Base-by-base conservation (phyloP, 441 rosid genomes). In the Flueggea neowawraea region DNA sequence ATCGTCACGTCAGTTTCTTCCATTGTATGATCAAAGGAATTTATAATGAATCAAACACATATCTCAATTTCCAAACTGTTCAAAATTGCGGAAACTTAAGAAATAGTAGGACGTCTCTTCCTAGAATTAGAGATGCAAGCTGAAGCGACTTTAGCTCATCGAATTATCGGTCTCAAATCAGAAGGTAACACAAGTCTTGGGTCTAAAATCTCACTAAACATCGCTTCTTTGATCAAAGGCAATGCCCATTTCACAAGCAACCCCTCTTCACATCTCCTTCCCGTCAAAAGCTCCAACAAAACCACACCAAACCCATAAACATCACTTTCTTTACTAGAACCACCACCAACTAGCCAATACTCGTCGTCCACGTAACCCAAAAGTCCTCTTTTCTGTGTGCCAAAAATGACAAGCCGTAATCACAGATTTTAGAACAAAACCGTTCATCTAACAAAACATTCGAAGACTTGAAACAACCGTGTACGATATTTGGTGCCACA, bases 291-390 rank as follows among this genome's bases (percentile, higher is more conserved):
- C 86, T 89, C 96, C 41, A 91, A 63, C 73, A 91, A 66, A 51
- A 89, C 82, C 72, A 91, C 88, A 39, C 98, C 98, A 64, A 76
- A 87, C 28, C 95, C 90, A 44, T 78, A 91, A 17, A 91, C 86
- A 55, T 89, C 98, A 15, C 87, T 82, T 69, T 79, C 95, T 67
- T 81, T 91, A 57, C 84, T 78, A 61, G 76, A n/a, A n/a, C n/a
- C n/a, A n/a, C n/a, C 78, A 3, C 73, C 78, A 12, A 68, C 65
- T 0, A 73, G 69, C 85, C 90, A 82, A 67, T 76, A 80, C 32
- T 88, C 93, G 47, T 84, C 90, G 54, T 90, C 97, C 5, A 81
- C 75, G 32, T 77, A 78, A 56, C 89, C 86, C 14, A 36, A 36
- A 12, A 86, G 55, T 54, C 84, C 89, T 47, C 72, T 84, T 48